These are phyloP conservation scores for Cunninghamia lanceolata DNA, from an alignment of 75 land plant species.

Conservation along the genomic window DNA sequence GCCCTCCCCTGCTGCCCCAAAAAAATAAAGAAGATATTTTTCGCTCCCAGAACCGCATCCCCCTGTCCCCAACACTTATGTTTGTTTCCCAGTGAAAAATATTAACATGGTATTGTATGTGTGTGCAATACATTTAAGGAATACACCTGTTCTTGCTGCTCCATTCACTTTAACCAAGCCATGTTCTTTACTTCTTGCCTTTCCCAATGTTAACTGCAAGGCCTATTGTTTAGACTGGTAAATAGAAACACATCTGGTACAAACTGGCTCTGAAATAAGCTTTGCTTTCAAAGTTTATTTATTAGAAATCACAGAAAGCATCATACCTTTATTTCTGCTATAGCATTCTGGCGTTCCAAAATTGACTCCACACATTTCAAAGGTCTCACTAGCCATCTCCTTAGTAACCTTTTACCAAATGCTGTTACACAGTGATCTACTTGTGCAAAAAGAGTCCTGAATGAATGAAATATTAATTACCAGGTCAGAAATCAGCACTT, in stretches of 20 bases:
- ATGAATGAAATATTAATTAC: background rate
- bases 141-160: background rate
- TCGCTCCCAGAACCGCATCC: too few species aligned
- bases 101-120: too few species aligned
- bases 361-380: constrained; percentile 51
- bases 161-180: background rate
- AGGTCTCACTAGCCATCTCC: constrained; percentile 90
- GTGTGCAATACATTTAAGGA: background rate
- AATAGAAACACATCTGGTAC: background rate
- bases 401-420: constrained; percentile 87
- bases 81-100: too few species aligned
- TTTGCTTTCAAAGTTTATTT: constrained; percentile 30
- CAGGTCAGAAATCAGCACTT: background rate
- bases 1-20: too few species aligned
- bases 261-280: background rate
- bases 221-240: background rate
- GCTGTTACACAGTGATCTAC: constrained; percentile 89
- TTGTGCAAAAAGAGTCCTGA: constrained; percentile 79
- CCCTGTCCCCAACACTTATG: too few species aligned
- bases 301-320: background rate
- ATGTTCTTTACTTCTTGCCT: background rate
- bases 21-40: too few species aligned
- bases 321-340: constrained; percentile 48
- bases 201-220: background rate
- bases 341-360: constrained; percentile 72